A percentile compares a stretch with the other conserved stretches of the same genome.
Evolutionary conservation across 2,329 filamentous ascomycete species (phyloP).

Genomic region (Mycosphaerella sp.): DNA sequence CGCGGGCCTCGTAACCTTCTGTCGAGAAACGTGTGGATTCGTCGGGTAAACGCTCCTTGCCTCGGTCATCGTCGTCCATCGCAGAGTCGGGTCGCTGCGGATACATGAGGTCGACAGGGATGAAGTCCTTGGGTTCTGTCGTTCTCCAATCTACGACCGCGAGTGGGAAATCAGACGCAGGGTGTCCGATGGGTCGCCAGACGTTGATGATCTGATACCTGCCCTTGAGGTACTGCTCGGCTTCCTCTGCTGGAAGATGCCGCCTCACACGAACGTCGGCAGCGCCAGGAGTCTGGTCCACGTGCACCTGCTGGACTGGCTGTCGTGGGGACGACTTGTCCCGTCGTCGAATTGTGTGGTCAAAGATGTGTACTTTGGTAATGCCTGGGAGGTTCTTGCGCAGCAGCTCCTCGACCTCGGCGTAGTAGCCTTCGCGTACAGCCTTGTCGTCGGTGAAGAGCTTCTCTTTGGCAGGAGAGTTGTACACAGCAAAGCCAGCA

Average conservation of each 20-base stretch:
- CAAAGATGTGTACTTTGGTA: slow-evolving; percentile 62
- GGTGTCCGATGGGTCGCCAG: slow-evolving; percentile 60
- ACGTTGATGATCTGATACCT: slow-evolving; percentile 66
- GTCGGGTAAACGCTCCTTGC: slow-evolving; percentile 53
- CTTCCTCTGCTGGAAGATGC: slow-evolving; percentile 52
- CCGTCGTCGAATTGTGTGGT: slow-evolving; percentile 61
- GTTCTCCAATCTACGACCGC: slow-evolving; percentile 61
- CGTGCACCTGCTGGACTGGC: slow-evolving; percentile 64
- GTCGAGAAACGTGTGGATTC: slow-evolving; percentile 43
- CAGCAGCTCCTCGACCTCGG: slow-evolving; percentile 55
- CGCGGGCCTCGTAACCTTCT: slow-evolving; percentile 56
- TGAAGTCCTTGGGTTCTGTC: slow-evolving; percentile 52
- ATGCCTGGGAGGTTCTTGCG: slow-evolving; percentile 50
- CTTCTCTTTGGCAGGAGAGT: slow-evolving; percentile 49
- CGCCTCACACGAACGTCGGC: slow-evolving; percentile 56
- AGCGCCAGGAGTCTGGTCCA: slow-evolving; percentile 63
- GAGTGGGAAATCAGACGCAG: slow-evolving; percentile 61
- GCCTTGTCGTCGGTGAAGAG: slow-evolving; percentile 51
- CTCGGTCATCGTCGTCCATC: slow-evolving; percentile 48
- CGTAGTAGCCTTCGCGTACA: slow-evolving; percentile 55
- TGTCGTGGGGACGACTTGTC: slow-evolving; percentile 52
- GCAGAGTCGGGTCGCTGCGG: slow-evolving; percentile 41
- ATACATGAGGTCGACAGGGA: slow-evolving; percentile 58
- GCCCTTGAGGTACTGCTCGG: slow-evolving; percentile 50
- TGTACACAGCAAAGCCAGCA: slow-evolving; percentile 53